Base-by-base conservation (phyloP, 768 basidiomycete genomes). In the Thelephora ganbajun region DNA sequence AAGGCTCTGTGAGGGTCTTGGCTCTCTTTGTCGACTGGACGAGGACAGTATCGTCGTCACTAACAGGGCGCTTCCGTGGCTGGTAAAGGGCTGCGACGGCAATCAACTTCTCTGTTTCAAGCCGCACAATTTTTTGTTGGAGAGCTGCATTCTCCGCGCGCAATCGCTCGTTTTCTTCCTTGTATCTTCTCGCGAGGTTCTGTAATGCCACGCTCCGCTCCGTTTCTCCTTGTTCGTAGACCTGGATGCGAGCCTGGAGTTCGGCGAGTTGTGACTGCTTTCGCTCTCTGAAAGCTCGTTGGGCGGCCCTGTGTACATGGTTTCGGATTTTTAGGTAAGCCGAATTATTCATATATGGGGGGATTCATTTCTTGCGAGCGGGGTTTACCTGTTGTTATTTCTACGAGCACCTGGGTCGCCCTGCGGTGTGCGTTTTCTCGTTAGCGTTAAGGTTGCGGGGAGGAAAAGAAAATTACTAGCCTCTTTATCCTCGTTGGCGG, bases 141-240 rank as follows among this genome's bases (percentile, higher is more conserved):
- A 90, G 71, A 7, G 64, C 55, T 22, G 60, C 53, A 56, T 90
- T 90, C 63, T 90, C 85, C 51, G 68, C 66, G 45, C 76, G 76
- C 14, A 91, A 70, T 13, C 66, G 65, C 46, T 88, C 83, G 53
- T 92, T 92, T 60, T 92, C 89, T 54, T 88, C 86, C 63, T 90
- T 91, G 49, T 86, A 72, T 30, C 79, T 76, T 64, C 88, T 89
- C 12, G 85, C 86, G 47, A 87, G 75, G 46, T 72, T 78, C 63
- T 91, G 89, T 18, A 92, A 68, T 42, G 85, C 84, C 44, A 91
- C 77, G 57, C 84, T 89, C 48, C 86, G 79, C 60, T 91, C 84
- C 22, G 89, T 79, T 59, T 91, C 88, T n/a, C 89, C 89, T 59
- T 87, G 84, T 60, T 92, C 88, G 56, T 89, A 91, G 16, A 76